Percentiles rank a stretch among this genome's conserved stretches.
These are phyloP conservation scores for Penicillium sp. DNA, from an alignment of 2,329 filamentous ascomycete species.

Conservation along the genomic window DNA sequence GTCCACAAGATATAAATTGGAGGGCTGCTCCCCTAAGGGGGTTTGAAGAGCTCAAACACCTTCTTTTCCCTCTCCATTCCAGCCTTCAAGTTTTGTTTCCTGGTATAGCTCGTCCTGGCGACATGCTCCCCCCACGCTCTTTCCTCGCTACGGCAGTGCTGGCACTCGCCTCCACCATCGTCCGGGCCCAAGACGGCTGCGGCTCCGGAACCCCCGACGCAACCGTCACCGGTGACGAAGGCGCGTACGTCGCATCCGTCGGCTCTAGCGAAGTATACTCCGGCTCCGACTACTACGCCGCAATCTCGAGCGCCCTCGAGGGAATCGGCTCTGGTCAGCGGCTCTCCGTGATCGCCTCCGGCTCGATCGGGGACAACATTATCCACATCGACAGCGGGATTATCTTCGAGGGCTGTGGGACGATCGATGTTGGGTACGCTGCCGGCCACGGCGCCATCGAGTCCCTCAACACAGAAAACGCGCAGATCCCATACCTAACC, in stretches of 20 bases:
- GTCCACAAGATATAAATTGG: neutral
- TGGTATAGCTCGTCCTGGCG: neutral
- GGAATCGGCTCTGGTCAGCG: constrained; percentile 16
- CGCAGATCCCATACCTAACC: constrained; percentile 17
- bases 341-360: constrained; percentile 17
- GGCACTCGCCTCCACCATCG: constrained; percentile 9
- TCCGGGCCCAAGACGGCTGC: neutral
- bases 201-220: constrained; percentile 21
- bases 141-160: constrained; percentile 10
- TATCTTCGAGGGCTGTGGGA: constrained; percentile 21
- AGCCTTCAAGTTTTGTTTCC: neutral
- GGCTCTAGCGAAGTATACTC: constrained; percentile 17
- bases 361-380: constrained; percentile 14
- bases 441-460: constrained; percentile 17
- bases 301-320: constrained; percentile 14
- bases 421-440: constrained; percentile 14
- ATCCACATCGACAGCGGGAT: constrained; percentile 17
- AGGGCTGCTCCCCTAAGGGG: neutral
- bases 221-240: constrained; percentile 10
- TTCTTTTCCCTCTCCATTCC: neutral
- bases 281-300: constrained; percentile 12
- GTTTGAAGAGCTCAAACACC: neutral
- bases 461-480: constrained; percentile 13
- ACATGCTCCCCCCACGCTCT: neutral
- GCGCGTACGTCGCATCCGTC: constrained; percentile 14